phyloP scores from a whole-genome alignment of 2,329 filamentous ascomycete genomes.

The Ilyonectria destructans region DNA sequence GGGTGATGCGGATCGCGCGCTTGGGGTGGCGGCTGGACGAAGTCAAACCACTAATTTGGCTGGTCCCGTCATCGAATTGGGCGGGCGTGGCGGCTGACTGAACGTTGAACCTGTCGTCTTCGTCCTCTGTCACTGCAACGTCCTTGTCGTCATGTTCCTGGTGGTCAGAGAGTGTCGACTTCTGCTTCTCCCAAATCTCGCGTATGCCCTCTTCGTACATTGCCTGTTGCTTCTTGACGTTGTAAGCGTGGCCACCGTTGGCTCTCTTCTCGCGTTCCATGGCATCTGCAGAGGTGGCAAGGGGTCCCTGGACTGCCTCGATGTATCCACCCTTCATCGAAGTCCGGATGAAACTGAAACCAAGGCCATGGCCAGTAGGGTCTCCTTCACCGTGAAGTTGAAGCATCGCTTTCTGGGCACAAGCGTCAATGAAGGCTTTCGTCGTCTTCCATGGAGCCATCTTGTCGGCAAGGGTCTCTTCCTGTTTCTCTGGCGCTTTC shows the following conservation, averaged over 20 bases:
- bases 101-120: constrained; percentile 80
- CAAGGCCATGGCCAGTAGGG: constrained; percentile 92
- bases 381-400: constrained; percentile 95
- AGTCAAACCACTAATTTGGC: constrained; percentile 81
- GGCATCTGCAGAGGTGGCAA: constrained; percentile 83
- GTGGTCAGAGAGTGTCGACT: constrained; percentile 80
- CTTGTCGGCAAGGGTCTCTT: constrained; percentile 86
- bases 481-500: constrained; percentile 65
- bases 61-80: constrained; percentile 82
- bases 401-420: constrained; percentile 96
- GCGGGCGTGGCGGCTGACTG: constrained; percentile 81
- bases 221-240: constrained; percentile 93
- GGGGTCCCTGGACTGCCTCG: constrained; percentile 81
- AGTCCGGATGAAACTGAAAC: constrained; percentile 97
- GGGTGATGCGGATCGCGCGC: constrained; percentile 81
- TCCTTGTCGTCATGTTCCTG: constrained; percentile 79
- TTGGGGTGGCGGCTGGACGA: constrained; percentile 76
- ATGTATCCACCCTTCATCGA: constrained; percentile 98
- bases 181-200: constrained; percentile 93
- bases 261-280: constrained; percentile 90
- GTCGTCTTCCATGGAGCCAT: constrained; percentile 97
- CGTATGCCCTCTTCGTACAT: constrained; percentile 94
- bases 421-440: constrained; percentile 96
- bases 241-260: constrained; percentile 96
- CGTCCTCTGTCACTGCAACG: constrained; percentile 71